phyloP scores from a whole-genome alignment of 108 stramenopile genomes.

The Conticribra guillardii region DNA sequence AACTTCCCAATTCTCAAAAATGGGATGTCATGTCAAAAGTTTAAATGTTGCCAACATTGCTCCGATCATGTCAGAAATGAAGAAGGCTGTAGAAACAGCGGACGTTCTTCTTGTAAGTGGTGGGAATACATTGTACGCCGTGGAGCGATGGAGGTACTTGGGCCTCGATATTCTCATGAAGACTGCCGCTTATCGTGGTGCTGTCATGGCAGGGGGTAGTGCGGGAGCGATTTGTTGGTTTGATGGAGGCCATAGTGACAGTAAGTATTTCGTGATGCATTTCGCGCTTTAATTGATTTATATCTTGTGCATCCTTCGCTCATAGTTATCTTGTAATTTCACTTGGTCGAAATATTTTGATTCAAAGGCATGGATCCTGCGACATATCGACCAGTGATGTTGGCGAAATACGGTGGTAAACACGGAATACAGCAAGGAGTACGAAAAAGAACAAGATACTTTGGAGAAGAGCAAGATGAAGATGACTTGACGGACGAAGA shows the following conservation, averaged over 20 bases:
- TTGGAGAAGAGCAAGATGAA: neutral
- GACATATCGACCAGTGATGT: conserved; percentile 37
- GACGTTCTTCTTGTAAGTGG: conserved; percentile 76
- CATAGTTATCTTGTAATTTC: too few species aligned
- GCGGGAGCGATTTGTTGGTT: conserved; percentile 93
- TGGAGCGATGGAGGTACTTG: conserved; percentile 75
- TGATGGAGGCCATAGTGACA: conserved; percentile 78
- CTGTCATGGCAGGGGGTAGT: conserved; percentile 73
- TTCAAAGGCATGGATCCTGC: conserved; percentile 59
- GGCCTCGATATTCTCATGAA: conserved; percentile 60
- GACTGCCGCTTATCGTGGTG: conserved; percentile 47
- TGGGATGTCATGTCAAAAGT: conserved; percentile 44
- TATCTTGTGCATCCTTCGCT: too few species aligned
- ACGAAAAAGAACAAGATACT: conserved; percentile 1
- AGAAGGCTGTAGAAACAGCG: conserved; percentile 49
- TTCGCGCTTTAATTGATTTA: too few species aligned
- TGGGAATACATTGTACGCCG: conserved; percentile 88
- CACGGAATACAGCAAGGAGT: conserved; percentile 11
- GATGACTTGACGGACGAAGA: conserved; percentile 5
- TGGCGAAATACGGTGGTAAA: conserved; percentile 35
- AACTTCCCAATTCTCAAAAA: conserved; percentile 33
- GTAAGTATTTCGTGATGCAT: too few species aligned
- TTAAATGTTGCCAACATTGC: conserved; percentile 37
- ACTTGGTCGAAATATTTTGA: too few species aligned
- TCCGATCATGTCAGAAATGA: conserved; percentile 33